Evolutionary conservation across 2,329 filamentous ascomycete genomes (phyloP), one percentile per base, ranked within the genome.

Genomic region (Alternaria triticimaculans): DNA sequence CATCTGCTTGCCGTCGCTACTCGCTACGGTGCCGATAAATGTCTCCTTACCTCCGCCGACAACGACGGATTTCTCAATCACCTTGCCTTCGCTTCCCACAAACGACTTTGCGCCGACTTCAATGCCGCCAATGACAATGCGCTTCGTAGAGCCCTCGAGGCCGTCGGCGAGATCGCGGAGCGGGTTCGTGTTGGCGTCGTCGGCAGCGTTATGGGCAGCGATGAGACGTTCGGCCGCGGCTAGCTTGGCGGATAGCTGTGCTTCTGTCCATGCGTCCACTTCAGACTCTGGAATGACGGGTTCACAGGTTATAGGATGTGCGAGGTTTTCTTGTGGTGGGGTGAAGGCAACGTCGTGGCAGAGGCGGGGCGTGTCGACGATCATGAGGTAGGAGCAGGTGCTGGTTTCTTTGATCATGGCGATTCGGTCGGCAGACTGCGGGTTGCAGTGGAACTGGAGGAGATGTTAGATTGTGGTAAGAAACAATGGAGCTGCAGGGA

Each of bases 331-430:
- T 71, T 91, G 89, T 0, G 93, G 92, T 0, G 94, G 94, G 58
- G 91, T 84, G 78, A 97, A 97, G 10, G 93, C 93, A 10, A 93
- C 88, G 70, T 97, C 94, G 75, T 91, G 88, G 82, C 94, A 97
- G 12, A 97, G 87, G 1, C 93, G 89, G 0, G 94, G 93, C 0
- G 94, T 97, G 77, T 97, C 92, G 66, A 97, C 88, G 30, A 97
- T 89, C 94, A 97, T 97, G 58, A 97, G 85, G 77, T 97, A 97
- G 12, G 93, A 89, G 81, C 94, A 97, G 11, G 93, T 97, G 3
- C 91, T 92, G 2, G 95, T 89, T 78, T 97, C 94, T 80, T 97
- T 97, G 81, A 97, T 96, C 89, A 93, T 94, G 46, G 90, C 91
- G 72, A 97, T 97, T 51, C 90, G 88, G 77, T 97, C 90, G 50